These are phyloP conservation scores for Aspergillus oerlinghausenensis DNA, from an alignment of 2,329 filamentous ascomycete genomes.

Conservation along the genomic window DNA sequence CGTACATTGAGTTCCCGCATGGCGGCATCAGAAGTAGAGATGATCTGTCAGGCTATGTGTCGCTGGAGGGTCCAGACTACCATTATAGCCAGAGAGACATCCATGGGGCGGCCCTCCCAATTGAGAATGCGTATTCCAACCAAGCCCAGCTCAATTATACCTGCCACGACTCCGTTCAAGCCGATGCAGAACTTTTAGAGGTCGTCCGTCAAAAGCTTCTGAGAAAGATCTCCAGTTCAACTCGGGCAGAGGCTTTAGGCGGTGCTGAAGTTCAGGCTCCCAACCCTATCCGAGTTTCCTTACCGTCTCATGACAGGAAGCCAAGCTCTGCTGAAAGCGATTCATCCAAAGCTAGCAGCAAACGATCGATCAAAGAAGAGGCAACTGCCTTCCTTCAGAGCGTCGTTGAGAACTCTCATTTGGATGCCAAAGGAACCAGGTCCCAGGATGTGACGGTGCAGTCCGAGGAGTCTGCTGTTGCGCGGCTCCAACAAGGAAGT, in stretches of 20 bases:
- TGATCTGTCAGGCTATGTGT: constrained; percentile 10
- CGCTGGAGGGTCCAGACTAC: neutral
- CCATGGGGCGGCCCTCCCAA: neutral
- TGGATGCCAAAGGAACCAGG: neutral
- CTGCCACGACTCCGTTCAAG: neutral
- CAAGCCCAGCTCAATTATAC: neutral
- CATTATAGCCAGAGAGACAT: neutral
- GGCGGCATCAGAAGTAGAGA: constrained; percentile 7
- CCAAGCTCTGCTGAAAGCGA: neutral
- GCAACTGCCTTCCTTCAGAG: constrained; percentile 4
- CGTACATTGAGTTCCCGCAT: constrained; percentile 7
- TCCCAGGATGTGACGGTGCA: neutral
- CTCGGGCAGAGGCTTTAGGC: neutral
- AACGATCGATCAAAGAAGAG: constrained; percentile 6
- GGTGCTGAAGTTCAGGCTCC: neutral
- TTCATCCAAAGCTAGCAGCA: neutral
- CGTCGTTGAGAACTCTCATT: constrained; percentile 3
- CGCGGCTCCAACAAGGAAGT: neutral
- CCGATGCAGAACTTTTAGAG: neutral
- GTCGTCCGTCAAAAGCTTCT: neutral
- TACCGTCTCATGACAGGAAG: neutral
- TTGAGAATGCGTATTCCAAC: neutral
- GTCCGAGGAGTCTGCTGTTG: neutral
- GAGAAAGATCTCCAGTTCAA: neutral
- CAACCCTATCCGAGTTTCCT: neutral